These are phyloP conservation scores for Colletotrichum shisoi DNA, from an alignment of 2,329 filamentous ascomycete species.

Conservation along the genomic window DNA sequence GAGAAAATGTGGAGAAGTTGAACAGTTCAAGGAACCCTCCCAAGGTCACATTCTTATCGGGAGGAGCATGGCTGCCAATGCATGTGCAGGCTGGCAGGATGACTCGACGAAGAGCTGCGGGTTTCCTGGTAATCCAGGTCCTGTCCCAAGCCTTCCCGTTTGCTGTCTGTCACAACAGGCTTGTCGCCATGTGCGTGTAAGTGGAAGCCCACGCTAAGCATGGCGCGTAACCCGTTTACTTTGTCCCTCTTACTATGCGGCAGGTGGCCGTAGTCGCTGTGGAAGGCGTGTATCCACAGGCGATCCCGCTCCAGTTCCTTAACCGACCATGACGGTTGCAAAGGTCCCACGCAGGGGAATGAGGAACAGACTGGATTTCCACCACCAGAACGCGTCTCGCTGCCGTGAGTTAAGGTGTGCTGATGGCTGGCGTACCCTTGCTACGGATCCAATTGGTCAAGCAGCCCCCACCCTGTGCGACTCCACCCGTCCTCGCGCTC, in stretches of 20 bases:
- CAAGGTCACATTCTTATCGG: constrained; percentile 16
- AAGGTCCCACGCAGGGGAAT: not conserved
- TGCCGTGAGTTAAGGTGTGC: constrained; percentile 17
- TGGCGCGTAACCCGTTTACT: constrained; percentile 7
- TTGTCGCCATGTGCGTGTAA: not conserved
- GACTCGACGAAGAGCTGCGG: constrained; percentile 27
- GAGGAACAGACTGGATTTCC: not conserved
- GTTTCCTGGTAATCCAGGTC: constrained; percentile 21
- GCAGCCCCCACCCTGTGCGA: constrained; percentile 2
- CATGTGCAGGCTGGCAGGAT: constrained; percentile 24
- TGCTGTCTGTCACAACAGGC: not conserved
- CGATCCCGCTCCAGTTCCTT: constrained; percentile 13
- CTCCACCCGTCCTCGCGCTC: constrained; percentile 12
- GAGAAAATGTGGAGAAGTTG: constrained; percentile 30
- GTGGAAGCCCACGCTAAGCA: not conserved
- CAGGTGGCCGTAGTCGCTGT: constrained; percentile 11
- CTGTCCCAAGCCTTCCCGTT: constrained; percentile 14
- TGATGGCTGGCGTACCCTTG: constrained; percentile 22
- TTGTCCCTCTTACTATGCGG: constrained; percentile 1
- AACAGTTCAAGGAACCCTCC: not conserved
- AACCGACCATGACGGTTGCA: constrained; percentile 15
- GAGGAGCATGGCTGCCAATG: constrained; percentile 4
- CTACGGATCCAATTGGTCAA: constrained; percentile 27
- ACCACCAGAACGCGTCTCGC: constrained; percentile 24
- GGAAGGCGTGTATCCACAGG: constrained; percentile 13